Percentiles rank a stretch among this genome's conserved stretches.
These are phyloP conservation scores for Thermothelomyces thermophilus DNA, from an alignment of 2,329 filamentous ascomycete genomes.

Conservation along the genomic window DNA sequence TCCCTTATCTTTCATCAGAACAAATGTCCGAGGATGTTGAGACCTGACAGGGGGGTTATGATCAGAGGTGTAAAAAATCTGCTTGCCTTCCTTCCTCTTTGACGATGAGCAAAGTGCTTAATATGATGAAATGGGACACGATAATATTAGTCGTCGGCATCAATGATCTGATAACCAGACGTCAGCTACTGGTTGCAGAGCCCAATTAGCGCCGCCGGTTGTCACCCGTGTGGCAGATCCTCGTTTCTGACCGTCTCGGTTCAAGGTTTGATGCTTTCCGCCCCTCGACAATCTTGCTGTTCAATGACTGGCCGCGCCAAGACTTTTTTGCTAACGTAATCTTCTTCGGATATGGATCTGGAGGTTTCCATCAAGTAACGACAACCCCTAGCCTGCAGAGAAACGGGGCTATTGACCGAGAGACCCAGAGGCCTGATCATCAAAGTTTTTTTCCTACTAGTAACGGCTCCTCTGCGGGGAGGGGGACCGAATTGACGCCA, in stretches of 20 bases:
- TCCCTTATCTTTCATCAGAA: background rate
- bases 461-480: background rate
- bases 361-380: constrained; percentile 25
- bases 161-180: background rate
- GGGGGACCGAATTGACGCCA: constrained; percentile 5
- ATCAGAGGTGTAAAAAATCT: no score
- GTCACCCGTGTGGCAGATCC: constrained; percentile 8
- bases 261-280: background rate
- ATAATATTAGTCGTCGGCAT: background rate
- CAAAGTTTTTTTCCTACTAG: constrained; percentile 3
- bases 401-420: constrained; percentile 14
- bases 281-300: background rate
- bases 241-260: background rate
- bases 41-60: no score
- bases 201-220: constrained; percentile 9
- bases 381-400: constrained; percentile 24
- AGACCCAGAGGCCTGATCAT: constrained; percentile 1
- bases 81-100: background rate
- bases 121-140: background rate
- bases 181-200: background rate
- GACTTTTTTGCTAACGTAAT: constrained; percentile 14
- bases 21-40: no score
- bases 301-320: constrained; percentile 15
- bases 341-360: constrained; percentile 14
- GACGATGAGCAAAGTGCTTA: background rate